Base-by-base conservation (phyloP, 345 rosid species). In the Schrenkiella parvula region DNA sequence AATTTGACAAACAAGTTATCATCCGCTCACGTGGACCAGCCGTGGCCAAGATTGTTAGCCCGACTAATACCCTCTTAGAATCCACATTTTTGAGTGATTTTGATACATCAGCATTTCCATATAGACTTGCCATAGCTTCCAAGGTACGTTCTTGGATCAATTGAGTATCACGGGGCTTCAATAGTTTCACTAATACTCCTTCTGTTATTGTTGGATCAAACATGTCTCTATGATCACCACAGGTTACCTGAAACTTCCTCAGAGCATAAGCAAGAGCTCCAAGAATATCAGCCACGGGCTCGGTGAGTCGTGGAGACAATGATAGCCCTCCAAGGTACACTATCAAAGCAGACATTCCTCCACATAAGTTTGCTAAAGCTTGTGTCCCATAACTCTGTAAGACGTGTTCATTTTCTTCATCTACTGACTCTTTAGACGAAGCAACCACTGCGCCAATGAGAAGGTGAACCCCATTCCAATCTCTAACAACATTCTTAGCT, bases 121-220 rank as follows among this genome's bases (percentile, higher is more conserved):
- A 90, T 26, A 93, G 81, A 76, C 97, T 90, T 38, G 82, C 88
- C 98, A 93, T 88, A 31, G 96, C 95, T 83, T 90, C 96, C 62
- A 93, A 86, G 35, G 88, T 65, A 74, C 93, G 93, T 80, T 93
- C 92, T 73, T 90, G 96, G 74, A 88, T 71, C 66, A 87, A 46
- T 43, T 86, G 82, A 48, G 81, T 83, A 74, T 90, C 93, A 19
- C 79, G 83, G 7, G 97, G 92, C 86, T 85, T 87, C 37, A 90
- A 51, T 47, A 88, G 79, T 59, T 61, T 79, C 48, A 86, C 86
- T 58, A 90, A 75, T 75, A 80, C 76, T 65, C 82, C 78, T 74
- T 93, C 93, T 77, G 85, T 77, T 73, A 81, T 51, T 52, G 84
- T 58, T 62, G 86, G 82, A 61, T 93, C 83, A 79, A 88, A 87